These are phyloP conservation scores for Moesziomyces sp. DNA, from an alignment of 1,284 basidiomycete species.

Conservation along the genomic window DNA sequence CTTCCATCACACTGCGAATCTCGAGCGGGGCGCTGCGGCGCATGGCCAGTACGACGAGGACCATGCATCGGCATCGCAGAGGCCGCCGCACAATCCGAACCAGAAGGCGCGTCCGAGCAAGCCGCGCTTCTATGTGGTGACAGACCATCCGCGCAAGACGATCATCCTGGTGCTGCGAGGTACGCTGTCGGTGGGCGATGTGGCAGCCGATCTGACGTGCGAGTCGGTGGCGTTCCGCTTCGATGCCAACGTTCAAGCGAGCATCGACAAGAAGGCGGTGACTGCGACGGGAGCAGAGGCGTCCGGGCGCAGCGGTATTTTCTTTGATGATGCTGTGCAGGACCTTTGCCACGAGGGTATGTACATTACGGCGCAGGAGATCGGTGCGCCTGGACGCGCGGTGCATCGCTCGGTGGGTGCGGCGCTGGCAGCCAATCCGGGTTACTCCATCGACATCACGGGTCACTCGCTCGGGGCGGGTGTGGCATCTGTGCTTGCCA, in stretches of 20 bases:
- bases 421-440: constrained; percentile 76
- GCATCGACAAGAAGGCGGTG: constrained; percentile 8
- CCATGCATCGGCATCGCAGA: not conserved
- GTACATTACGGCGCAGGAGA: constrained; percentile 79
- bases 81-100: constrained; percentile 10
- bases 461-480: constrained; percentile 91
- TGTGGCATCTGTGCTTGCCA: constrained; percentile 79
- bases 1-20: constrained; percentile 55
- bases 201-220: constrained; percentile 66
- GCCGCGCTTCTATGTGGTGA: constrained; percentile 62
- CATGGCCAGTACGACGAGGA: constrained; percentile 49
- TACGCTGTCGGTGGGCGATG: constrained; percentile 61
- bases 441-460: constrained; percentile 72
- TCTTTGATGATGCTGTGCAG: constrained; percentile 4
- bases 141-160: constrained; percentile 53
- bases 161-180: constrained; percentile 62
- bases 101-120: constrained; percentile 39
- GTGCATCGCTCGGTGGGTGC: constrained; percentile 79
- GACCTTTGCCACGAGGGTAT: constrained; percentile 74
- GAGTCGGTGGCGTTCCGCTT: constrained; percentile 49
- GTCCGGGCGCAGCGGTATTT: not conserved
- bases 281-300: not conserved
- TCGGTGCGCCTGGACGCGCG: constrained; percentile 80
- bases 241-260: constrained; percentile 18
- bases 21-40: constrained; percentile 40